Conservation (phyloP, 352 stramenopile genomes). For the Globisporangium radiosum region DNA sequence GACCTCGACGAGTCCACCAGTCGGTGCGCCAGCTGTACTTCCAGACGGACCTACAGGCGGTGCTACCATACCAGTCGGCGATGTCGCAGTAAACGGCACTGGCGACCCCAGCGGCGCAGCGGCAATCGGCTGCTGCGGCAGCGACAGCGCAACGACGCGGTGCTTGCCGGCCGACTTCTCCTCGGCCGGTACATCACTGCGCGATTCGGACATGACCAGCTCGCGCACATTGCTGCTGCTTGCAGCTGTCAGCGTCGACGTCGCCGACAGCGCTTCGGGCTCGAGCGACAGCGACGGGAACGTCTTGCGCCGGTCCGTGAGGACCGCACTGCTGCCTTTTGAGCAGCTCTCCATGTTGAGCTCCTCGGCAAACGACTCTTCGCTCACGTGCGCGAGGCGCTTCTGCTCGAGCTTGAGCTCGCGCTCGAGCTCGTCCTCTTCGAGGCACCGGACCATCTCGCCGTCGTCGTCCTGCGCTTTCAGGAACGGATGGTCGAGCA, state of each 20-base stretch:
- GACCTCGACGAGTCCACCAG: neutral
- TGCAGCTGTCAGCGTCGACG: slow-evolving; percentile 12
- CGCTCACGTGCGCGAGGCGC: slow-evolving; percentile 39
- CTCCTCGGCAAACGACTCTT: slow-evolving; percentile 57
- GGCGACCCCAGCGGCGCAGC: neutral
- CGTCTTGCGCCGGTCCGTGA: slow-evolving; percentile 41
- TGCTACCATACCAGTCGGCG: too few relatives aligned
- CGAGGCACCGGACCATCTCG: slow-evolving; percentile 67
- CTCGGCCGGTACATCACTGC: slow-evolving; percentile 22
- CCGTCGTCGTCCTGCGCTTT: slow-evolving; percentile 75
- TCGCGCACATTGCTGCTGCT: too few relatives aligned
- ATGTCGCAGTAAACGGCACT: too few relatives aligned
- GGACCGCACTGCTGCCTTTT: slow-evolving; percentile 23
- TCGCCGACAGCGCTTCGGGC: slow-evolving; percentile 37
- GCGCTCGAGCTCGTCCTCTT: slow-evolving; percentile 59
- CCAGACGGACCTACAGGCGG: neutral
- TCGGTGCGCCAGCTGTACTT: neutral
- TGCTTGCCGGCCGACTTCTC: slow-evolving; percentile 47
- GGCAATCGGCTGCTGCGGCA: neutral
- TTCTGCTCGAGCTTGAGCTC: slow-evolving; percentile 45
- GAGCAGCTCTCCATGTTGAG: slow-evolving; percentile 76
- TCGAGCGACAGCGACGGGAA: slow-evolving; percentile 52
- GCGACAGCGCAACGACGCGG: slow-evolving; percentile 20
- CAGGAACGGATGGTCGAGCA: slow-evolving; percentile 69
- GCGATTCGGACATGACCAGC: neutral